Evolutionary conservation across 805 yeast genomes (phyloP), one percentile per base, ranked within the genome.

Genomic region (Candida ortonii): DNA sequence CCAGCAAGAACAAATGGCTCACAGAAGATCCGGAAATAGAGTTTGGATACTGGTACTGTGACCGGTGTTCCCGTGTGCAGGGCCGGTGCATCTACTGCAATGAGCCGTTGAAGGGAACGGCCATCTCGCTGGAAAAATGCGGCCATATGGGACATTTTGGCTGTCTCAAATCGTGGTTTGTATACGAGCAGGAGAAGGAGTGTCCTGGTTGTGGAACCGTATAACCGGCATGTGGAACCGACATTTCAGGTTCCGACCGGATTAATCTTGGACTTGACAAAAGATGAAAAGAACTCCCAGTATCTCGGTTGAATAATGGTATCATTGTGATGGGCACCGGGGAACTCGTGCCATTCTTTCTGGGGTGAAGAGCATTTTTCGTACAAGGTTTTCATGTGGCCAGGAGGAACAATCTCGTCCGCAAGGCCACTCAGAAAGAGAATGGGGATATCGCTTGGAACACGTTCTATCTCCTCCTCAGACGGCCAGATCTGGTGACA

Each of bases 361-460:
- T 59, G 53, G 1, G 57, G 51, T 22, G 80, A 62, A 16, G 73
- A 68, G 37, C 81, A 65, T 36, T 78, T 46, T 20, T 68, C 72
- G 52, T 59, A 81, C 16, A 88, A 66, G 30, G 51, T 52, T 28
- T 70, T 68, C 85, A 89, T 84, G 53, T 90, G 97, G 1, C 47
- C 44, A 0, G 96, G 95, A 3, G 97, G 97, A 2, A 90, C 96
- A 16, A 90, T 78, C 59, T 90, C 98, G 63, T 90, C 98, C 22
- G 68, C 65, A 10, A 71, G 59, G 0, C 94, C 96, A 43, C 82
- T 74, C 25, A 89, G 54, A 47, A 89, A 76, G 25, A 89, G 64
- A 20, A 81, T 67, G 1, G 95, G 93, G 8, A 83, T 65, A 4
- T 65, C 54, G 0, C 68, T 49, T 5, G 78, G 73, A 10, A 84